Evolutionary conservation across 805 yeast genomes (phyloP).

Genomic region (Nadsonia fulvescens): DNA sequence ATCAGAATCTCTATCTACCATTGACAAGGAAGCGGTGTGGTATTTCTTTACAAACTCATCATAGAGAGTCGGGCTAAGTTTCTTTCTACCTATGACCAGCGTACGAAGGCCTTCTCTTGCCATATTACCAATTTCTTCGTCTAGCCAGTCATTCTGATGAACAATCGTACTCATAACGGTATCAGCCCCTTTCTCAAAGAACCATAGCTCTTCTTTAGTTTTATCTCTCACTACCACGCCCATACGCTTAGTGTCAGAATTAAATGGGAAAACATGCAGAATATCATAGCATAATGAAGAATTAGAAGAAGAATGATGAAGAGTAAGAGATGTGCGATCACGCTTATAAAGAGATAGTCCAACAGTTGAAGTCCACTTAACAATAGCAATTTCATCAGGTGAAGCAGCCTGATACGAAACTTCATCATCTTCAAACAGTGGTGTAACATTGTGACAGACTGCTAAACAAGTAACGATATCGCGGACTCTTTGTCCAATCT

Average conservation of each 20-base stretch:
- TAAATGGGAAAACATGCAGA: constrained; percentile 79
- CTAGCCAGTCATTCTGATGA: constrained; percentile 82
- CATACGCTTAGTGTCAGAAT: constrained; percentile 92
- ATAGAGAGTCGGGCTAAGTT: constrained; percentile 33
- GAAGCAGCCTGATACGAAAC: constrained; percentile 90
- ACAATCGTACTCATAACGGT: constrained; percentile 80
- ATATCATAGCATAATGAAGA: constrained; percentile 37
- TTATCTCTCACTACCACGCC: constrained; percentile 63
- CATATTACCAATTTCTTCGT: constrained; percentile 94
- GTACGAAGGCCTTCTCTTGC: constrained; percentile 97
- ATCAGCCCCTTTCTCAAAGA: constrained; percentile 90
- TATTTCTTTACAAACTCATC: constrained; percentile 49
- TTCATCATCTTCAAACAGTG: constrained; percentile 61
- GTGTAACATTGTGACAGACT: constrained; percentile 94
- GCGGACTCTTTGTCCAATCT: constrained; percentile 55
- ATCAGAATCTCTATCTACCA: constrained; percentile 59
- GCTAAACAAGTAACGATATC: constrained; percentile 73
- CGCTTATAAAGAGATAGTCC: constrained; percentile 69
- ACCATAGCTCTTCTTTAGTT: constrained; percentile 56
- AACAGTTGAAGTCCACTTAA: constrained; percentile 70
- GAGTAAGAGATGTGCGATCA: constrained; percentile 58
- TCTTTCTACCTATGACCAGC: constrained; percentile 79
- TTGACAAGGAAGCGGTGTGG: constrained; percentile 54
- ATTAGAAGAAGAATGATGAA: constrained; percentile 44
- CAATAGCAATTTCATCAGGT: constrained; percentile 96